phyloP scores from a whole-genome alignment of 2,329 filamentous ascomycete species.

The Purpureocillium takamizusanense region DNA sequence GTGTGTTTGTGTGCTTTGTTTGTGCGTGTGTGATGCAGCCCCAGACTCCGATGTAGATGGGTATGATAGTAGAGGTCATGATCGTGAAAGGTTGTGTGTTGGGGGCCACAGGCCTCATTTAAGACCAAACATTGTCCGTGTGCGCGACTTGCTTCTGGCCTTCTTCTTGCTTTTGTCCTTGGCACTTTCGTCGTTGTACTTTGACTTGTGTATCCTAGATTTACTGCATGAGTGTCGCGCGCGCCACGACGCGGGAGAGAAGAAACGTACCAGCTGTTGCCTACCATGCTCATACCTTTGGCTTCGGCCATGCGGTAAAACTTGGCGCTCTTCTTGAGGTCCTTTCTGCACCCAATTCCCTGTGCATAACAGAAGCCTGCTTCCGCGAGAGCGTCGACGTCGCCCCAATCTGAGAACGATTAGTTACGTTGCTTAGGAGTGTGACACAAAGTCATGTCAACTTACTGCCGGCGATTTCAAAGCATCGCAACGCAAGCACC shows the following conservation, averaged over 20 bases:
- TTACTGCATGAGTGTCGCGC: background rate
- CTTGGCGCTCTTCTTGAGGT: conserved; percentile 85
- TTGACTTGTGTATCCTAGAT: conserved; percentile 87
- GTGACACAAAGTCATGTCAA: no score
- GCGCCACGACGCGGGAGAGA: background rate
- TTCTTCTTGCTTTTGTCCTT: conserved; percentile 50
- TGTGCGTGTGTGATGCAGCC: conserved; percentile 6
- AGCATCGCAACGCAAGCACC: conserved; percentile 76
- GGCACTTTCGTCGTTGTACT: conserved; percentile 65
- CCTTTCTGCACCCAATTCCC: conserved; percentile 89
- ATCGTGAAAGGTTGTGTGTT: conserved; percentile 13
- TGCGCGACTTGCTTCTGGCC: conserved; percentile 65
- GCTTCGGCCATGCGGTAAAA: conserved; percentile 86
- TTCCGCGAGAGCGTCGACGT: conserved; percentile 87
- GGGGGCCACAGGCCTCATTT: conserved; percentile 17
- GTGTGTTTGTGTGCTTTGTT: no score
- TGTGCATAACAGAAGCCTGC: conserved; percentile 95
- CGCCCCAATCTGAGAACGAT: conserved; percentile 63
- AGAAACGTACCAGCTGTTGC: conserved; percentile 82
- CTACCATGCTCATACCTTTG: conserved; percentile 94
- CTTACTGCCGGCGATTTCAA: conserved; percentile 86
- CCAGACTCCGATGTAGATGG: conserved; percentile 22
- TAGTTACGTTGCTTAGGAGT: no score
- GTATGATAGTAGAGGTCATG: conserved; percentile 20
- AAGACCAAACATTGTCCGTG: conserved; percentile 61